These are phyloP conservation scores for Aspergillus felis DNA, from an alignment of 2,329 filamentous ascomycete genomes.

Conservation along the genomic window DNA sequence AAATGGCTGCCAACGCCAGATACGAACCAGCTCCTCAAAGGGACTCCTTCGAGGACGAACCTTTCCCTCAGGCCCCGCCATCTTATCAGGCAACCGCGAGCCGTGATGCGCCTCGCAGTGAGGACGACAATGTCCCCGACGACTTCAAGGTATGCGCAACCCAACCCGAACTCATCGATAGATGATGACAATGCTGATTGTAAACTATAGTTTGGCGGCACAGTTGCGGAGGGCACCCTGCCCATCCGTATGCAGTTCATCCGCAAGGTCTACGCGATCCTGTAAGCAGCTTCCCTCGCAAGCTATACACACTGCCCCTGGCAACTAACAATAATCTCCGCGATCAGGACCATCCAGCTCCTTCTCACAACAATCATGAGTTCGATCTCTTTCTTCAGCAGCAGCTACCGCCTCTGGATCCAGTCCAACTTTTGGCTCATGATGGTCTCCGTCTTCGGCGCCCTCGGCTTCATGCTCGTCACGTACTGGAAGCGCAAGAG, in stretches of 20 bases:
- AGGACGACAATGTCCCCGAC: slow-evolving; percentile 89
- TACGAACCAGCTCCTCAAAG: slow-evolving; percentile 80
- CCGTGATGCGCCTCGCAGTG: slow-evolving; percentile 64
- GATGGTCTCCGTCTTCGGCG: slow-evolving; percentile 79
- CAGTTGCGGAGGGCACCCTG: slow-evolving; percentile 86
- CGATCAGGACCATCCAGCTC: slow-evolving; percentile 72
- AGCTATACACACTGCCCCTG: neutral
- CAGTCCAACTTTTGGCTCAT: slow-evolving; percentile 78
- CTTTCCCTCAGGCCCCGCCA: slow-evolving; percentile 74
- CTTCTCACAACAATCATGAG: slow-evolving; percentile 77
- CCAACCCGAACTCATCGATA: neutral
- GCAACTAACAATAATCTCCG: neutral
- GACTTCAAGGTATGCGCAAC: slow-evolving; percentile 77
- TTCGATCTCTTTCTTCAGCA: slow-evolving; percentile 79
- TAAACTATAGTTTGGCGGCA: slow-evolving; percentile 71
- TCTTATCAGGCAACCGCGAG: slow-evolving; percentile 66
- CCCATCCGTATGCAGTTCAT: slow-evolving; percentile 97
- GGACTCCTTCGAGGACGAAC: slow-evolving; percentile 73
- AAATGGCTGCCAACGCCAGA: slow-evolving; percentile 72
- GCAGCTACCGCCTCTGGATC: slow-evolving; percentile 78
- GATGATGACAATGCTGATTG: slow-evolving; percentile 10
- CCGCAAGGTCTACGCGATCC: slow-evolving; percentile 95
- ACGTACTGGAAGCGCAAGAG: slow-evolving; percentile 96
- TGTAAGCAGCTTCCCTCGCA: slow-evolving; percentile 48
- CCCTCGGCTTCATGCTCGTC: slow-evolving; percentile 77